Conservation (phyloP, 75 land plant genomes). For the Azolla pinnata region DNA sequence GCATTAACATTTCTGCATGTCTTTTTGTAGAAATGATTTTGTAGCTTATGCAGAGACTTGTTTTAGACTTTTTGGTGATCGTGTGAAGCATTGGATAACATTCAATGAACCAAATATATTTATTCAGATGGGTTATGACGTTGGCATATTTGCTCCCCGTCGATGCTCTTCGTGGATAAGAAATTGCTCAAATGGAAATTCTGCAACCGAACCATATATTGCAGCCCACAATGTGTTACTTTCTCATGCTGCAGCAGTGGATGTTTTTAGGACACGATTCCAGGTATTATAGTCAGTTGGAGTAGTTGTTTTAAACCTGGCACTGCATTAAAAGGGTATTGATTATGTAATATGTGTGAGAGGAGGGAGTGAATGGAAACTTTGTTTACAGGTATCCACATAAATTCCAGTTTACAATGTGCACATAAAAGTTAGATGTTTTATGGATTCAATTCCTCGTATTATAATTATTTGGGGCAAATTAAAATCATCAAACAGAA, state of each 20-base stretch:
- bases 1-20: not conserved
- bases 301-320: no score
- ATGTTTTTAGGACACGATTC: constrained; percentile 56
- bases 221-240: constrained; percentile 65
- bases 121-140: constrained; percentile 60
- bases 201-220: constrained; percentile 75
- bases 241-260: constrained; percentile 49
- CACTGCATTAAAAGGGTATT: no score
- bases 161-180: constrained; percentile 46
- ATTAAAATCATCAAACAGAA: no score
- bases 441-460: not conserved
- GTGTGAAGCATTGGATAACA: constrained; percentile 84
- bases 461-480: not conserved
- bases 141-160: constrained; percentile 65
- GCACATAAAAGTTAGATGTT: not conserved
- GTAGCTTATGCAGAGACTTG: constrained; percentile 60
- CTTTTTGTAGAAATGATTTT: constrained; percentile 45
- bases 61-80: constrained; percentile 63
- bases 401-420: not conserved
- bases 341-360: no score
- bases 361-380: no score
- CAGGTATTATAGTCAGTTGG: constrained; percentile 36
- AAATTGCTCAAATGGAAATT: constrained; percentile 29
- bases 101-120: constrained; percentile 85
- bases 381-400: no score